A percentile compares a stretch with the other conserved stretches of the same genome.
phyloP scores from a whole-genome alignment of 495 filamentous ascomycete species.

The Parathielavia appendiculata region DNA sequence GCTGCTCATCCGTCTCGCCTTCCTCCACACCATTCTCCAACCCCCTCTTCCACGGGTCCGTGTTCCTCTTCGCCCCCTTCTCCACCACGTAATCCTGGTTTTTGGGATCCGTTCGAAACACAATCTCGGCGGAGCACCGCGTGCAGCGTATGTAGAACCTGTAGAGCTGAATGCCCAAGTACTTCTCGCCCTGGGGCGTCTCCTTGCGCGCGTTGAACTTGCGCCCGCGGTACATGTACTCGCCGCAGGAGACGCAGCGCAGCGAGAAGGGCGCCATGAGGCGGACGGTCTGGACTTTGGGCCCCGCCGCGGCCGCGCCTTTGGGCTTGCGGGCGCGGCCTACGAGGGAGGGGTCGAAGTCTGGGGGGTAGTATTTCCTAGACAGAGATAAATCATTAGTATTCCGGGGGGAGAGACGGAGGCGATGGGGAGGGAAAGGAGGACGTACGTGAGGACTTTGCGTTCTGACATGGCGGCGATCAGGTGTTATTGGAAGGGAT shows the following conservation, averaged over 20 bases:
- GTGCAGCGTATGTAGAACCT: slow-evolving; percentile 96
- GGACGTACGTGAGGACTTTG: slow-evolving; percentile 58
- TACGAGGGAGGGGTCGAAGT: slow-evolving; percentile 87
- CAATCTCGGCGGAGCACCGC: slow-evolving; percentile 81
- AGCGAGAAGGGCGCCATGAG: slow-evolving; percentile 95
- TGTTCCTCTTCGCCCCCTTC: slow-evolving; percentile 80
- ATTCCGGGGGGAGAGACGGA: not conserved
- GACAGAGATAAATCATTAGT: not conserved
- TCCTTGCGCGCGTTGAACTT: slow-evolving; percentile 98
- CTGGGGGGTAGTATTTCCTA: slow-evolving; percentile 83
- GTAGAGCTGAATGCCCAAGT: slow-evolving; percentile 82
- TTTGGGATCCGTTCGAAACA: slow-evolving; percentile 91
- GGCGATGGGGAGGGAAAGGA: slow-evolving; percentile 10
- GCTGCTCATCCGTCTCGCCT: slow-evolving; percentile 77
- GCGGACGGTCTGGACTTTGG: slow-evolving; percentile 83
- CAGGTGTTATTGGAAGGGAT: not conserved
- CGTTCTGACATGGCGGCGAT: slow-evolving; percentile 73
- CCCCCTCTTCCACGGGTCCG: slow-evolving; percentile 79
- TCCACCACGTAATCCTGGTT: slow-evolving; percentile 78
- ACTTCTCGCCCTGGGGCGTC: slow-evolving; percentile 77
- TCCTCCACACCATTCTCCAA: slow-evolving; percentile 35
- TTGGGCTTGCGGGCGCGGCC: slow-evolving; percentile 64
- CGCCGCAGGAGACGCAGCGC: slow-evolving; percentile 85
- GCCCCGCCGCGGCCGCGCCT: slow-evolving; percentile 47
- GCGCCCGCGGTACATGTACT: slow-evolving; percentile 94